Conservation (phyloP, 2,329 filamentous ascomycete genomes). For the Lachnellula cervina region DNA sequence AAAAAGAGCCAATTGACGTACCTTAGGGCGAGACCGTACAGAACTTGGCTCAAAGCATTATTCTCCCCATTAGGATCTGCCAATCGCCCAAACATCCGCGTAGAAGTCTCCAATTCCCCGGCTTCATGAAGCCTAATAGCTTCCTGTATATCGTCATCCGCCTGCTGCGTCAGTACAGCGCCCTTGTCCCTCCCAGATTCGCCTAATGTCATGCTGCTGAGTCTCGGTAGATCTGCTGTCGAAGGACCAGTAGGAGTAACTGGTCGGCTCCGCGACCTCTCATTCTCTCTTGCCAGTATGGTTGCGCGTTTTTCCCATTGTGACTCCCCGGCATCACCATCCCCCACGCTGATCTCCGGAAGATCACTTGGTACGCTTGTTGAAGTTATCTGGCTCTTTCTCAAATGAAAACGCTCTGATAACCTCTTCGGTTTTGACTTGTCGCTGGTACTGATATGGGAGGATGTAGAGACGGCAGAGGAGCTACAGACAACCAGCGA, state of each 20-base stretch:
- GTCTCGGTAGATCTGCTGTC: slow-evolving; percentile 17
- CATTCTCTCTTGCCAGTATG: slow-evolving; percentile 67
- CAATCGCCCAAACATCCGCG: slow-evolving; percentile 76
- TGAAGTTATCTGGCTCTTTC: slow-evolving; percentile 54
- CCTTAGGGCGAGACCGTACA: slow-evolving; percentile 89
- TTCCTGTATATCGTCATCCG: slow-evolving; percentile 77
- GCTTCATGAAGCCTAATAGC: slow-evolving; percentile 91
- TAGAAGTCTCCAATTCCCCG: slow-evolving; percentile 73
- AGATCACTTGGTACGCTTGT: slow-evolving; percentile 74
- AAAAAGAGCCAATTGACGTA: slow-evolving; percentile 40
- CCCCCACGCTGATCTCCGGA: slow-evolving; percentile 61
- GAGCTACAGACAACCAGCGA: slow-evolving; percentile 15
- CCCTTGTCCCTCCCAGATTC: slow-evolving; percentile 16
- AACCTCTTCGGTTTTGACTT: slow-evolving; percentile 40
- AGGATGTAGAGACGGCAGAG: slow-evolving; percentile 41
- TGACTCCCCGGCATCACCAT: slow-evolving; percentile 51
- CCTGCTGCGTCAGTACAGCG: slow-evolving; percentile 46
- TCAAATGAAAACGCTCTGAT: slow-evolving; percentile 67
- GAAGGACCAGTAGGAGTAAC: slow-evolving; percentile 32
- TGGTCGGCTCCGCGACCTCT: slow-evolving; percentile 38
- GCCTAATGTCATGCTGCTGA: slow-evolving; percentile 20
- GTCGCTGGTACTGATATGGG: slow-evolving; percentile 14
- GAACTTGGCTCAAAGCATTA: slow-evolving; percentile 89
- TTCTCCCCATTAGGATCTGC: slow-evolving; percentile 81
- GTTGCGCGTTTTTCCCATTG: slow-evolving; percentile 93